A percentile compares a stretch with the other conserved stretches of the same genome.
phyloP scores from a whole-genome alignment of 176 grass and related monocot genomes.

The Carex scoparia region DNA sequence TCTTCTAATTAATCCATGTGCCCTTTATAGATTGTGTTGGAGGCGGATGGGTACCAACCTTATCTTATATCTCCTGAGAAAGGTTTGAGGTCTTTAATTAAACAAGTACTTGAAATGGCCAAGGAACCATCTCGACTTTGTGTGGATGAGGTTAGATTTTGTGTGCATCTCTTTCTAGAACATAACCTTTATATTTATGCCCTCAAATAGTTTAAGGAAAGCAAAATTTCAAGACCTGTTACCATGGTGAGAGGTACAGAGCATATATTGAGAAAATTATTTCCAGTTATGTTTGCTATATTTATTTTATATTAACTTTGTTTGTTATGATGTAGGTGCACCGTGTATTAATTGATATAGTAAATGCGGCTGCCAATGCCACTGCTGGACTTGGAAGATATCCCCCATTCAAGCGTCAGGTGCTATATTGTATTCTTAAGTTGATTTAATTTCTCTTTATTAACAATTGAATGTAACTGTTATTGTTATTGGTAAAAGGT shows the following conservation, averaged over 20 bases:
- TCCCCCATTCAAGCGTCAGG: slow-evolving; percentile 94
- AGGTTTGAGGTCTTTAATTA: slow-evolving; percentile 90
- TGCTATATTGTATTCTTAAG: slow-evolving; percentile 34
- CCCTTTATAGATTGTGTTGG: slow-evolving; percentile 71
- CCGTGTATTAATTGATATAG: slow-evolving; percentile 83
- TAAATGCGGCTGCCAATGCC: slow-evolving; percentile 83
- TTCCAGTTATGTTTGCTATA: not conserved
- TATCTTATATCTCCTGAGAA: slow-evolving; percentile 96
- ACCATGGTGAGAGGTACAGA: not conserved
- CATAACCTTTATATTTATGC: not conserved
- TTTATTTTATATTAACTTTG: slow-evolving; percentile 17
- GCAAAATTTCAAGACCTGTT: not conserved
- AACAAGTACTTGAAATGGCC: slow-evolving; percentile 90
- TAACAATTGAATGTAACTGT: slow-evolving; percentile 6
- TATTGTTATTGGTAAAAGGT: slow-evolving; percentile 41
- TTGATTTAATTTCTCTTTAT: slow-evolving; percentile 19
- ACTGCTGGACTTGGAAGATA: slow-evolving; percentile 90
- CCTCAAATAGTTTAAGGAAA: not conserved
- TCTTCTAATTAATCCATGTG: not conserved
- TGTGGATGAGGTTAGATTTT: slow-evolving; percentile 71
- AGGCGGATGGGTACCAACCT: slow-evolving; percentile 94
- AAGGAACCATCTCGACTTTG: slow-evolving; percentile 88
- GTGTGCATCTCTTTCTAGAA: not conserved
- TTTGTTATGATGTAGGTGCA: slow-evolving; percentile 54
- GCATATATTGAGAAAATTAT: not conserved